Percentiles rank a stretch among this genome's conserved stretches.
These are phyloP conservation scores for Fusarium concolor DNA, from an alignment of 2,329 filamentous ascomycete species.

Conservation along the genomic window DNA sequence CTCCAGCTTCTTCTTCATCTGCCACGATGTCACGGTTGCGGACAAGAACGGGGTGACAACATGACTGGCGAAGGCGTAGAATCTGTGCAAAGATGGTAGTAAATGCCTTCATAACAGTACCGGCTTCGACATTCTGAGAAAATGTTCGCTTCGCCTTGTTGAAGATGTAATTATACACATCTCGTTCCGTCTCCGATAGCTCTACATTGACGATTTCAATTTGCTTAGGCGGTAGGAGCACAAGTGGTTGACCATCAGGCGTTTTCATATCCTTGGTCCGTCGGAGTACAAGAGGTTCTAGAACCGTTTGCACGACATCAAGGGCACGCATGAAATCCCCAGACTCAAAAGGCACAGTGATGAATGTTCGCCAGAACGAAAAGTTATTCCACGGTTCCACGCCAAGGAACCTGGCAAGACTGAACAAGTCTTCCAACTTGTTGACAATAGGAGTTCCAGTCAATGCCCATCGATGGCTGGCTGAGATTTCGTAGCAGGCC, in stretches of 20 bases:
- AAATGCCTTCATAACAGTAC: constrained; percentile 93
- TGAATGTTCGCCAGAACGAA: constrained; percentile 99
- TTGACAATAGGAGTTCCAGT: constrained; percentile 98
- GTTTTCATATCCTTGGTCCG: constrained; percentile 99
- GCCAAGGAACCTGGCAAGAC: constrained; percentile 88
- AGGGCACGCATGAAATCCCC: constrained; percentile 93
- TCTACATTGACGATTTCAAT: constrained; percentile 91
- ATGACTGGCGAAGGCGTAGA: constrained; percentile 89
- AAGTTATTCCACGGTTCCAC: constrained; percentile 99
- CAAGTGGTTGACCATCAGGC: constrained; percentile 79
- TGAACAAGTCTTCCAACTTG: constrained; percentile 93
- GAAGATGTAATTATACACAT: constrained; percentile 93
- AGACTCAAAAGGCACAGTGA: constrained; percentile 95
- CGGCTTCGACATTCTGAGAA: constrained; percentile 86
- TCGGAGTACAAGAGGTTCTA: constrained; percentile 94
- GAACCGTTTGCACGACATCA: constrained; percentile 95
- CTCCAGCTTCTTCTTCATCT: constrained; percentile 85
- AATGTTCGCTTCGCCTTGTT: constrained; percentile 85
- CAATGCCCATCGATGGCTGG: constrained; percentile 89
- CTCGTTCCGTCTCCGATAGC: constrained; percentile 83
- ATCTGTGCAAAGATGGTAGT: constrained; percentile 99
- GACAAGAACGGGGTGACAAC: constrained; percentile 91
- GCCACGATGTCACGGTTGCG: constrained; percentile 85
- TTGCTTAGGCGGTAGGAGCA: constrained; percentile 82
- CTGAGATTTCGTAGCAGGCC: constrained; percentile 90